These are phyloP conservation scores for Adansonia digitata DNA, from an alignment of 345 rosid species.

Conservation along the genomic window DNA sequence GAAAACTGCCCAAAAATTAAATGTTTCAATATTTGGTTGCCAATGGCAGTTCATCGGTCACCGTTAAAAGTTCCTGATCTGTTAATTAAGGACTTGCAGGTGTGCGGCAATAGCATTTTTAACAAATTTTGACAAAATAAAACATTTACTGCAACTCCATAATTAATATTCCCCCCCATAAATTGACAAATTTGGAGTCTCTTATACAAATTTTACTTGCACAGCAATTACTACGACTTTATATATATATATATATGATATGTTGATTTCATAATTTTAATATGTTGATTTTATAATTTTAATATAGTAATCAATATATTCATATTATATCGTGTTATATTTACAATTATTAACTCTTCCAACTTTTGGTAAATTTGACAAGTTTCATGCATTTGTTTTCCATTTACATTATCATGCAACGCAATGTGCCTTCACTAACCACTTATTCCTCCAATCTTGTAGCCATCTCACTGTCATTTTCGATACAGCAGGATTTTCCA, in stretches of 20 bases:
- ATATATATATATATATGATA: no score
- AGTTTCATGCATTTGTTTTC: neutral
- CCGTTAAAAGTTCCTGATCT: neutral
- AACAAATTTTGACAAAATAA: neutral
- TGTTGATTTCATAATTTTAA: no score
- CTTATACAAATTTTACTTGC: neutral
- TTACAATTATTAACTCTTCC: neutral
- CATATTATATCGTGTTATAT: neutral
- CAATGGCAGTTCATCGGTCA: neutral
- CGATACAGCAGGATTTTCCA: neutral
- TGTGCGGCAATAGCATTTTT: neutral
- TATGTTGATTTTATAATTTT: neutral
- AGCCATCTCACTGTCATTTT: neutral
- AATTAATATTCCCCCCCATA: neutral
- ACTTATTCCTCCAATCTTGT: neutral
- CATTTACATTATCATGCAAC: neutral
- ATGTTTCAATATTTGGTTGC: neutral
- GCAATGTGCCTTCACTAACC: neutral
- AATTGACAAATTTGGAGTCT: neutral
- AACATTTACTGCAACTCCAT: neutral
- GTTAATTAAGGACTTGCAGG: neutral
- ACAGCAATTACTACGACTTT: no score
- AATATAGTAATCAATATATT: no score
- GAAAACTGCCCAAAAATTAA: neutral
- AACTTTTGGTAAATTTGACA: no score